phyloP scores from a whole-genome alignment of 148 eudicot species.

The Talinum fruticosum region DNA sequence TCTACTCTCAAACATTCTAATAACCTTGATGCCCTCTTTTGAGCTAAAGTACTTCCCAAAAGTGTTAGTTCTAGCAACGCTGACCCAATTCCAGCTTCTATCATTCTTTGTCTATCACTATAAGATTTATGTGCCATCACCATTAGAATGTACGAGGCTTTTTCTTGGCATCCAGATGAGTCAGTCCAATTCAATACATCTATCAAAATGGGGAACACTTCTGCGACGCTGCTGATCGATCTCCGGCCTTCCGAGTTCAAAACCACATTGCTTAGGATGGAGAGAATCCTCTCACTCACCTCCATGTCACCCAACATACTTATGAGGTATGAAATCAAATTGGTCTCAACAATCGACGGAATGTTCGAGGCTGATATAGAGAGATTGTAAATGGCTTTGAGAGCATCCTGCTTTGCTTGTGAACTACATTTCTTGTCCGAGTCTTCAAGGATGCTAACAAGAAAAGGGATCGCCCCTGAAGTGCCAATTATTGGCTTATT shows the following conservation, averaged over 20 bases:
- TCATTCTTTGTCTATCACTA: constrained; percentile 69
- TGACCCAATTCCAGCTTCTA: constrained; percentile 66
- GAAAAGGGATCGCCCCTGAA: constrained; percentile 69
- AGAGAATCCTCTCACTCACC: constrained; percentile 70
- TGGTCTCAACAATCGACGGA: constrained; percentile 48
- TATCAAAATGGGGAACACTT: constrained; percentile 49
- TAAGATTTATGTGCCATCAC: constrained; percentile 91
- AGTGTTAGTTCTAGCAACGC: constrained; percentile 84
- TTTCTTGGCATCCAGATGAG: constrained; percentile 89
- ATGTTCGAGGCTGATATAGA: constrained; percentile 61
- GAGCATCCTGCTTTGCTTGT: constrained; percentile 70
- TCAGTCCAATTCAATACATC: constrained; percentile 87
- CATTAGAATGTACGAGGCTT: constrained; percentile 73
- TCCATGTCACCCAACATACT: constrained; percentile 62
- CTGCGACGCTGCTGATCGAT: constrained; percentile 42
- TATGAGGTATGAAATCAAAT: constrained; percentile 49
- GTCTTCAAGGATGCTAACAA: constrained; percentile 52
- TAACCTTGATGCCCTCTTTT: constrained; percentile 86
- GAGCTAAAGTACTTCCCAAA: constrained; percentile 80
- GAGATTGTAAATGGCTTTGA: constrained; percentile 79
- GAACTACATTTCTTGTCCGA: constrained; percentile 26
- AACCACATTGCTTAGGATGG: constrained; percentile 67
- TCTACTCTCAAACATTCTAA: constrained; percentile 70
- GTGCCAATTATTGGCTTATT: constrained; percentile 83
- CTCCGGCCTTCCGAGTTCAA: constrained; percentile 60